Evolutionary conservation across 495 filamentous ascomycete species (phyloP).

Genomic region (Immersiella caudata): DNA sequence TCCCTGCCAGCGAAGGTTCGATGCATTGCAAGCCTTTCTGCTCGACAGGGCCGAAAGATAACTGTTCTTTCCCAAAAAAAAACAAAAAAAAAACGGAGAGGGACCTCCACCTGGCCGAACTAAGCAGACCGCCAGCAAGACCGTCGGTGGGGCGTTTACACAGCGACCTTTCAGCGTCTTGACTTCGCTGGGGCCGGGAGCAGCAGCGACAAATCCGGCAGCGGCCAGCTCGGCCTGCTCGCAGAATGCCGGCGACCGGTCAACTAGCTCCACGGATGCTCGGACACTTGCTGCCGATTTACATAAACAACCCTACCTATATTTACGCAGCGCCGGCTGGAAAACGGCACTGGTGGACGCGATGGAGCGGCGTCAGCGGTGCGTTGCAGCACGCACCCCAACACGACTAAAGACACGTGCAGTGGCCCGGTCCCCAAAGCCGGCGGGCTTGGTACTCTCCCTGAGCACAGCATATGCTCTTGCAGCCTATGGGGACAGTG

Average conservation of each 20-base stretch:
- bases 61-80: no score
- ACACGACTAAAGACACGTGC: background rate
- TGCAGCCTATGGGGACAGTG: background rate
- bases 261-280: background rate
- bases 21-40: background rate
- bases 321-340: background rate
- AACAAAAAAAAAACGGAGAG: background rate
- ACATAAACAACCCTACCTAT: conserved; percentile 1
- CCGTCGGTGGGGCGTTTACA: background rate
- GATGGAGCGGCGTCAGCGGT: background rate
- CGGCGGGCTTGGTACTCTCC: background rate
- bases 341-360: background rate
- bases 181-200: background rate
- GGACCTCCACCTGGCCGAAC: background rate
- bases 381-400: background rate
- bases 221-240: background rate
- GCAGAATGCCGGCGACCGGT: background rate
- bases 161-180: background rate
- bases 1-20: background rate
- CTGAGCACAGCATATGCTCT: background rate
- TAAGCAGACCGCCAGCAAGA: background rate
- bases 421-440: background rate
- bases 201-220: background rate
- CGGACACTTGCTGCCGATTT: background rate
- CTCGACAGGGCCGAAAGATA: background rate